These are phyloP conservation scores for Poa annua DNA, from an alignment of 176 grass and related monocot genomes.

Conservation along the genomic window DNA sequence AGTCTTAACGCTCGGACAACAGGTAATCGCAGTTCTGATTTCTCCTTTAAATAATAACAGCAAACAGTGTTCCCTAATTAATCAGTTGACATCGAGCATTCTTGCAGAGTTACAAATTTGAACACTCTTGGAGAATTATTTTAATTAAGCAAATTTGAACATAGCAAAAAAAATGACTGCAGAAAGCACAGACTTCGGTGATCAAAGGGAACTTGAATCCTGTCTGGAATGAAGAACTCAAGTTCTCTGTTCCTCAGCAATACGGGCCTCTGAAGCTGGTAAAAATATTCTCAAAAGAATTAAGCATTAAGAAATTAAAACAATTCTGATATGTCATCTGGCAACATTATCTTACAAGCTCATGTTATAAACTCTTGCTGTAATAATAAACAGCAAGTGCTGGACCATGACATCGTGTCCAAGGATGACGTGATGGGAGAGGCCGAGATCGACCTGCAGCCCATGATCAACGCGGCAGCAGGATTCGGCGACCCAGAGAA, in stretches of 20 bases:
- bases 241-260: conserved; percentile 65
- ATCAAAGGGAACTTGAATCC: conserved; percentile 76
- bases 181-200: conserved; percentile 66
- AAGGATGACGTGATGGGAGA: conserved; percentile 81
- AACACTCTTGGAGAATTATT: not conserved
- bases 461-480: conserved; percentile 64
- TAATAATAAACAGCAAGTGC: conserved; percentile 60
- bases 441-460: conserved; percentile 74
- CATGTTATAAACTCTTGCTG: not conserved
- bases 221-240: conserved; percentile 85
- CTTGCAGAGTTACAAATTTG: not conserved
- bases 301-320: not conserved
- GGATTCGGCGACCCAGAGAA: conserved; percentile 53
- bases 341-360: not conserved
- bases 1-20: conserved; percentile 66
- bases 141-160: conserved; percentile 13
- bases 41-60: not conserved
- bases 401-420: conserved; percentile 72
- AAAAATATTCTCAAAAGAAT: conserved; percentile 5
- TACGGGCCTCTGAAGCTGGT: conserved; percentile 77
- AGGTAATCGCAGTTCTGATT: conserved; percentile 42
- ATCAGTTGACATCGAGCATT: not conserved
- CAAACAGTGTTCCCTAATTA: not conserved
- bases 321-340: not conserved
- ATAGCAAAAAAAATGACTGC: conserved; percentile 4